Evolutionary conservation across 2,329 filamentous ascomycete genomes (phyloP).

Genomic region (Cladophialophora exuberans): DNA sequence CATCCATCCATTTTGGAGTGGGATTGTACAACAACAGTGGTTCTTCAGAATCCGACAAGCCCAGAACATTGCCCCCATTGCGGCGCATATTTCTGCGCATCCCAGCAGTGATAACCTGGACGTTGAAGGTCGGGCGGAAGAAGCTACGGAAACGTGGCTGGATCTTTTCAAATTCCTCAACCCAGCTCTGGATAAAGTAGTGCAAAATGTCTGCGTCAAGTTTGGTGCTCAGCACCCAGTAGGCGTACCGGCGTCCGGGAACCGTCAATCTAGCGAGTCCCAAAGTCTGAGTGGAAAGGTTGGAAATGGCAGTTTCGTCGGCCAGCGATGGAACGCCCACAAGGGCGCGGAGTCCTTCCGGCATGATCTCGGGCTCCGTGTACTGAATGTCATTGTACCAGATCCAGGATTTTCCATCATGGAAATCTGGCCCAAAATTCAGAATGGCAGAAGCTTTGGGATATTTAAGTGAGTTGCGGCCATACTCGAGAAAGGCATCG

Average conservation of each 20-base stretch:
- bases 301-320: conserved; percentile 36
- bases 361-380: conserved; percentile 39
- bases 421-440: background rate
- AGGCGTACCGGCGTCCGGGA: conserved; percentile 39
- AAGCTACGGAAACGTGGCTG: conserved; percentile 26
- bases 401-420: too few species aligned
- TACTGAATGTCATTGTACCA: conserved; percentile 43
- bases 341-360: conserved; percentile 44
- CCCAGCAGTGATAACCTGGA: conserved; percentile 40
- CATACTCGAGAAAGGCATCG: conserved; percentile 40
- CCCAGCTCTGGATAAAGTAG: conserved; percentile 33
- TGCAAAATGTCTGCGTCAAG: conserved; percentile 38
- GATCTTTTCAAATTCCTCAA: conserved; percentile 29
- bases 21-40: conserved; percentile 37
- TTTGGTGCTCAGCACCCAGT: conserved; percentile 39
- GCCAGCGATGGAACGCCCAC: conserved; percentile 37
- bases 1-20: conserved; percentile 37
- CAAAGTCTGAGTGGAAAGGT: conserved; percentile 38
- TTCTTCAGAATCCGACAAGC: conserved; percentile 34
- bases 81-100: conserved; percentile 37
- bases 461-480: conserved; percentile 37
- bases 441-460: conserved; percentile 34
- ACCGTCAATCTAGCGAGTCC: conserved; percentile 39
- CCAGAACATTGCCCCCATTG: conserved; percentile 41
- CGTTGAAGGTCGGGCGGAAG: conserved; percentile 34